Evolutionary conservation across 176 grass and related monocot species (phyloP).

Genomic region (Phyllostachys edulis): DNA sequence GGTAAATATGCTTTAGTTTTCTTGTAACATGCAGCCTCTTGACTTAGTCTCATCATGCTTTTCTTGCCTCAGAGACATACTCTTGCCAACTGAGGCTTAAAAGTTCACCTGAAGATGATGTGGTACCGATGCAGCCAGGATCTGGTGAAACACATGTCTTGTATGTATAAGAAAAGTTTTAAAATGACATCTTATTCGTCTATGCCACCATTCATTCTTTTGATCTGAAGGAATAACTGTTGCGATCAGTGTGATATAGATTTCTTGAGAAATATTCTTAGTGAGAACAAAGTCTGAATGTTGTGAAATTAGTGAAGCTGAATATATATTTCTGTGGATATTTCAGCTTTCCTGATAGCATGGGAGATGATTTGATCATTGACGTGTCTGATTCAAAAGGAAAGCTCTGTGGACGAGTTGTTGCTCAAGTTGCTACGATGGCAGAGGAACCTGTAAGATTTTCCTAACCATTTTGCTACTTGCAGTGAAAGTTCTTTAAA

Average conservation of each 20-base stretch:
- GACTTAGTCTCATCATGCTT: slow-evolving; percentile 31
- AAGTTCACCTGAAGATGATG: slow-evolving; percentile 74
- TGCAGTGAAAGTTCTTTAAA: slow-evolving; percentile 17
- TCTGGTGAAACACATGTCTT: slow-evolving; percentile 97
- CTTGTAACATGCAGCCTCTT: slow-evolving; percentile 4
- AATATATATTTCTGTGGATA: slow-evolving; percentile 26
- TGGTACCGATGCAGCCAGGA: slow-evolving; percentile 88
- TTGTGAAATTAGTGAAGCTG: slow-evolving; percentile 9
- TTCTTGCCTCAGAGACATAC: slow-evolving; percentile 73
- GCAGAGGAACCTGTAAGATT: slow-evolving; percentile 81
- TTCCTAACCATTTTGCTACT: slow-evolving; percentile 24
- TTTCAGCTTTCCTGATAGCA: slow-evolving; percentile 99
- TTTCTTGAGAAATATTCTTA: not conserved
- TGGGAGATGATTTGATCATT: slow-evolving; percentile 93
- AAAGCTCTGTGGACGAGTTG: slow-evolving; percentile 71
- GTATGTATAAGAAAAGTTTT: slow-evolving; percentile 59
- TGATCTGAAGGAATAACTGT: not conserved
- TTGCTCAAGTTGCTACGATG: slow-evolving; percentile 91
- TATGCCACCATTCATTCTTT: slow-evolving; percentile 11
- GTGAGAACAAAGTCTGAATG: slow-evolving; percentile 2
- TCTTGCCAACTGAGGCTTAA: slow-evolving; percentile 86
- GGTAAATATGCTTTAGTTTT: slow-evolving; percentile 52
- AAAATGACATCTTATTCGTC: slow-evolving; percentile 11
- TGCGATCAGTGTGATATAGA: not conserved
- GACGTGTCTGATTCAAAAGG: slow-evolving; percentile 93